Percentiles rank a stretch among this genome's conserved stretches.
These are phyloP conservation scores for Maudiozyma barnettii DNA, from an alignment of 805 yeast genomes.

Conservation along the genomic window DNA sequence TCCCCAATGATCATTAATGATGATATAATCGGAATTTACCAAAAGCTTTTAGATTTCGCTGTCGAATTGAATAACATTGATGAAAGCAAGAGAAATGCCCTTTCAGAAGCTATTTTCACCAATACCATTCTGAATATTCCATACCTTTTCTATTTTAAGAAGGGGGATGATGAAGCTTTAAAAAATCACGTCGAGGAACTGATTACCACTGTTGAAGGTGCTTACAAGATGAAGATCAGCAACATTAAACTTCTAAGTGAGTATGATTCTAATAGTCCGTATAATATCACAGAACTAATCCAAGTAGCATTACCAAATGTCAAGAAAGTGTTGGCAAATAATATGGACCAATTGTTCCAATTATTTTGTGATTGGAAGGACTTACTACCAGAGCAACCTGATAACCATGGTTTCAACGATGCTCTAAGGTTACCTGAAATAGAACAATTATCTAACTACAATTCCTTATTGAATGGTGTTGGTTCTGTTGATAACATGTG, in stretches of 20 bases:
- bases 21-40: slow-evolving; percentile 40
- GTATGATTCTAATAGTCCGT: slow-evolving; percentile 33
- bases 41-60: slow-evolving; percentile 45
- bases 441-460: slow-evolving; percentile 27
- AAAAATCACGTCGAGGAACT: slow-evolving; percentile 34
- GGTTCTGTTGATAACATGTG: slow-evolving; percentile 59
- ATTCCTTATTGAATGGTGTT: slow-evolving; percentile 29
- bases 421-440: slow-evolving; percentile 30
- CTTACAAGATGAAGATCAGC: slow-evolving; percentile 14
- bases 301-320: slow-evolving; percentile 46
- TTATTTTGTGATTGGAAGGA: slow-evolving; percentile 33
- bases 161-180: slow-evolving; percentile 20
- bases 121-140: slow-evolving; percentile 58
- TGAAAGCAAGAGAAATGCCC: slow-evolving; percentile 37
- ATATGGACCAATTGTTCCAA: slow-evolving; percentile 33
- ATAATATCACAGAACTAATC: slow-evolving; percentile 40
- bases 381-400: slow-evolving; percentile 29
- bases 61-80: slow-evolving; percentile 42
- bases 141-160: slow-evolving; percentile 42
- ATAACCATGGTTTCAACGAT: slow-evolving; percentile 26
- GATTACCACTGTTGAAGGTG: slow-evolving; percentile 35
- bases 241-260: slow-evolving; percentile 20
- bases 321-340: slow-evolving; percentile 29
- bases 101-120: slow-evolving; percentile 61
- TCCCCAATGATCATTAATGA: slow-evolving; percentile 50